phyloP scores from a whole-genome alignment of 1,284 basidiomycete species.

The Naganishia albida region DNA sequence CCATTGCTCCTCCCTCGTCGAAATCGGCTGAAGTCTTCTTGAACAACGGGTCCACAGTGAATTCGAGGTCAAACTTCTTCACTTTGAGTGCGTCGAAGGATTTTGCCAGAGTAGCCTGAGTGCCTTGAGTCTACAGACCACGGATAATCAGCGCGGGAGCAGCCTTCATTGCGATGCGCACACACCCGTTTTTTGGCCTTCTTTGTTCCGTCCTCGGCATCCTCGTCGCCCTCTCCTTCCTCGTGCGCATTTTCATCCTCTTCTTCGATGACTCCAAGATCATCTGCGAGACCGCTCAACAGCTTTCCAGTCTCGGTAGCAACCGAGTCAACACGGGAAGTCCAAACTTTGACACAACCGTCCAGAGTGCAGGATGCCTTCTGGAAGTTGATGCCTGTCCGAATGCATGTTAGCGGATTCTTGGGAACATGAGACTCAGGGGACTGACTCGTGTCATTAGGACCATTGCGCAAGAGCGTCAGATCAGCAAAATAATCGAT shows the following conservation, averaged over 20 bases:
- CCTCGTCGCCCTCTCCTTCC: constrained; percentile 59
- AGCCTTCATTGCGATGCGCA: not conserved
- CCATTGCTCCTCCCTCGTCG: constrained; percentile 95
- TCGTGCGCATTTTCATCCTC: constrained; percentile 63
- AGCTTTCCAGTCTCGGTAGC: constrained; percentile 96
- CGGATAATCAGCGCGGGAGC: not conserved
- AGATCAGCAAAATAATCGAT: constrained; percentile 99
- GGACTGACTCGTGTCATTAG: constrained; percentile 66
- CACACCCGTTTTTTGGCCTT: constrained; percentile 59
- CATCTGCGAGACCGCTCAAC: constrained; percentile 77
- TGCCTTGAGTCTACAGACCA: constrained; percentile 44
- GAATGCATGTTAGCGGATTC: not conserved
- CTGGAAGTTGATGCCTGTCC: constrained; percentile 86
- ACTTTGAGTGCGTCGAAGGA: constrained; percentile 75
- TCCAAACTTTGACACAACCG: constrained; percentile 99
- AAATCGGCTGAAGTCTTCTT: constrained; percentile 98
- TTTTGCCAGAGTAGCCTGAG: constrained; percentile 81
- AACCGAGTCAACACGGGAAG: constrained; percentile 93
- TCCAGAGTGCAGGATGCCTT: constrained; percentile 97
- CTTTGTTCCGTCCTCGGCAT: constrained; percentile 57
- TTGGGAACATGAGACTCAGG: not conserved
- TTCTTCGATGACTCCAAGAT: constrained; percentile 54
- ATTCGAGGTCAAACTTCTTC: constrained; percentile 93
- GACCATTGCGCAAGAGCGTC: constrained; percentile 87
- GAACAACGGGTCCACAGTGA: constrained; percentile 94